These are phyloP conservation scores for Aspergillus aculeatus DNA, from an alignment of 2,329 filamentous ascomycete genomes.

Conservation along the genomic window DNA sequence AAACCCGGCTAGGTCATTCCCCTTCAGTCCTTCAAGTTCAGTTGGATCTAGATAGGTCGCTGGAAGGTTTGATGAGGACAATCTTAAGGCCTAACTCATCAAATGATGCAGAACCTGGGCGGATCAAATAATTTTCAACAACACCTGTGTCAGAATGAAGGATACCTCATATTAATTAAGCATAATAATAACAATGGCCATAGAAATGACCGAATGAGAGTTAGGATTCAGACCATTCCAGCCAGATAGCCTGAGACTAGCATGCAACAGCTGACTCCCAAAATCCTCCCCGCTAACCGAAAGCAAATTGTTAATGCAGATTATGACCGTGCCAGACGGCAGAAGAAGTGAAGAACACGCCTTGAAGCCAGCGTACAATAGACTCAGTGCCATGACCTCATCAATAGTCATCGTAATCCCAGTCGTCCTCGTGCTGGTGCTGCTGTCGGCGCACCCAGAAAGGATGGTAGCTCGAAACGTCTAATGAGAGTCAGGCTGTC, in stretches of 20 bases:
- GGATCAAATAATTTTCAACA: neutral
- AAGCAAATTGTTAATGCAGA: neutral
- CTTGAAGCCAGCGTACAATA: neutral
- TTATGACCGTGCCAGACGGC: neutral
- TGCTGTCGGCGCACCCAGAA: conserved; percentile 33
- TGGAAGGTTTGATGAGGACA: too few relatives aligned
- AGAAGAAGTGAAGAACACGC: neutral
- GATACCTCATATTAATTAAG: neutral
- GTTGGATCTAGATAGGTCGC: too few relatives aligned
- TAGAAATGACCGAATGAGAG: neutral
- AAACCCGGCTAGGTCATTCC: too few relatives aligned
- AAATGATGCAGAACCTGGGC: neutral
- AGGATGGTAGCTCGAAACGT: conserved; percentile 45
- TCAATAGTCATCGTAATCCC: neutral
- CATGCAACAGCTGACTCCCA: neutral
- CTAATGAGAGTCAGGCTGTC: conserved; percentile 15
- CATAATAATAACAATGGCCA: neutral
- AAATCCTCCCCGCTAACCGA: neutral
- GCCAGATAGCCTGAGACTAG: neutral
- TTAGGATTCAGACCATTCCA: neutral
- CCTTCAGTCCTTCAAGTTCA: too few relatives aligned
- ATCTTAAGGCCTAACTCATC: neutral
- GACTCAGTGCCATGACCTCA: neutral
- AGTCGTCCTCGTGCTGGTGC: conserved; percentile 20
- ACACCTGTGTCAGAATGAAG: neutral